Percentiles rank a stretch among this genome's conserved stretches.
phyloP scores from a whole-genome alignment of 768 basidiomycete species.

The Cystobasidium onofrii region DNA sequence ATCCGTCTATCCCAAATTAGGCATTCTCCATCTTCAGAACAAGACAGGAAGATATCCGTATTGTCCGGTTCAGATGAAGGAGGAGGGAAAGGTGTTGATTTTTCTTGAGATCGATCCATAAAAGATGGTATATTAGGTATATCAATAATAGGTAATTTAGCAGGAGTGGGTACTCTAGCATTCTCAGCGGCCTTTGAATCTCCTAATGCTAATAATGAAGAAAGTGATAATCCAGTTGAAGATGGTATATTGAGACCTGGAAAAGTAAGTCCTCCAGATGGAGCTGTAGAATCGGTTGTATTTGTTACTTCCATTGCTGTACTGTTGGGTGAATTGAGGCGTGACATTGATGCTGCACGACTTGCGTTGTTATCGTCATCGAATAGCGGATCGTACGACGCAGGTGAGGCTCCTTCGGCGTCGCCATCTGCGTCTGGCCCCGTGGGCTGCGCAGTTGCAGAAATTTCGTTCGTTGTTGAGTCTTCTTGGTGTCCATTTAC shows the following conservation, averaged over 20 bases:
- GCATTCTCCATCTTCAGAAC: constrained; percentile 83
- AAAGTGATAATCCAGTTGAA: constrained; percentile 9
- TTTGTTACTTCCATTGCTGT: constrained; percentile 14
- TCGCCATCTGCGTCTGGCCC: constrained; percentile 3
- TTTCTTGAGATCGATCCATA: background rate
- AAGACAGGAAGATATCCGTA: constrained; percentile 70
- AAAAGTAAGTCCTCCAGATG: constrained; percentile 8
- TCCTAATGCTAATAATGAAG: constrained; percentile 2
- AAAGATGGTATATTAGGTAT: background rate
- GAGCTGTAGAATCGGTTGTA: background rate
- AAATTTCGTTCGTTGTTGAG: background rate
- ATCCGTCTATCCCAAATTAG: constrained; percentile 82
- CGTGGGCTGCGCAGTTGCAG: background rate
- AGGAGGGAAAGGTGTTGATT: background rate
- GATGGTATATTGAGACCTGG: constrained; percentile 7
- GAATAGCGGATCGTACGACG: constrained; percentile 79
- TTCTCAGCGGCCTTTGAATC: background rate
- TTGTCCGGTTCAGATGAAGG: constrained; percentile 56
- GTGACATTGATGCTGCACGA: constrained; percentile 35
- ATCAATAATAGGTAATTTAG: background rate
- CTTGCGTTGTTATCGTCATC: constrained; percentile 59
- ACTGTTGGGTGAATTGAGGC: constrained; percentile 31
- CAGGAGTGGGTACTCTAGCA: background rate
- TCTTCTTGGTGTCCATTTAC: background rate
- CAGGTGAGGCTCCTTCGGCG: constrained; percentile 63